Conservation (phyloP, 1,284 basidiomycete species). For the Apiotrichum sp. region DNA sequence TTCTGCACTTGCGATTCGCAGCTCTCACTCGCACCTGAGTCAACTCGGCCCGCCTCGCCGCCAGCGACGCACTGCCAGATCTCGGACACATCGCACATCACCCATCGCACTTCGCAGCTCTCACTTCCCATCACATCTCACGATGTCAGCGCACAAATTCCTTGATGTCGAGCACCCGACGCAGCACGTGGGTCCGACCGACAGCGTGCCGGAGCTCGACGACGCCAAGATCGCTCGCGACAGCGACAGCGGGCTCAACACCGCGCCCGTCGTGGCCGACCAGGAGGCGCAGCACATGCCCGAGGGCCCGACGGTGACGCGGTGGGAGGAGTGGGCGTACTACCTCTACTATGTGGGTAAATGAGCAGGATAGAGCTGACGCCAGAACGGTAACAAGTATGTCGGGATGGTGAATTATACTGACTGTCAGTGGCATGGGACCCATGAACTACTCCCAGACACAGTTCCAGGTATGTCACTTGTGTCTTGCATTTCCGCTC, state of each 20-base stretch:
- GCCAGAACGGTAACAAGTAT: constrained; percentile 10
- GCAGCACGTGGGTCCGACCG: background rate
- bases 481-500: background rate
- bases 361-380: background rate
- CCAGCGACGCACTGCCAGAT: no score
- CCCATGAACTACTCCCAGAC: constrained; percentile 56
- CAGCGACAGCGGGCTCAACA: background rate
- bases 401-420: background rate
- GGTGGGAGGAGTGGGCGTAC: constrained; percentile 20
- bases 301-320: constrained; percentile 10
- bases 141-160: no score
- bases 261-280: no score
- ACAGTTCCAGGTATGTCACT: constrained; percentile 56
- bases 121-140: no score
- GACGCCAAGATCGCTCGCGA: background rate
- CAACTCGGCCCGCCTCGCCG: no score
- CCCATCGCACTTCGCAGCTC: no score
- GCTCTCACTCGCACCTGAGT: no score
- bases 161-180: background rate
- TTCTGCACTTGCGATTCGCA: no score
- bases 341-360: constrained; percentile 15
- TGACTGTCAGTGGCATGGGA: constrained; percentile 14
- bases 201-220: background rate
- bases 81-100: no score
- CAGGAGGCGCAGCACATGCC: background rate